Percentiles rank a stretch among this genome's conserved stretches.
These are phyloP conservation scores for Diaporthe aspalathi DNA, from an alignment of 2,329 filamentous ascomycete species.

Conservation along the genomic window DNA sequence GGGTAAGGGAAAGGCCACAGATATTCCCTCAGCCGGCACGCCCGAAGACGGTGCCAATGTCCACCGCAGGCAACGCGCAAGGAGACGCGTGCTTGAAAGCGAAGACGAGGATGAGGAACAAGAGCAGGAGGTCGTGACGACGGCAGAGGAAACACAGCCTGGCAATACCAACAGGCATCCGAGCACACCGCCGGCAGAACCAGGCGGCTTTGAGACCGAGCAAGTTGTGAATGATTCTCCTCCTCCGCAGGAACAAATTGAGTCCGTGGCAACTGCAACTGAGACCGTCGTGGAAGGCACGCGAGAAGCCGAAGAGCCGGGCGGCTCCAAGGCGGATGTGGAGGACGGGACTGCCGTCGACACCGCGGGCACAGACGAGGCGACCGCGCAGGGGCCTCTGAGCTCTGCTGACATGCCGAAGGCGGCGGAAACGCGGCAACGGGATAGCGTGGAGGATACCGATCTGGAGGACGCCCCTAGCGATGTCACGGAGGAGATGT, in stretches of 20 bases:
- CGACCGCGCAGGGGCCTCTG: background rate
- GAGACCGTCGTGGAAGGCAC: background rate
- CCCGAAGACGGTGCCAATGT: no score
- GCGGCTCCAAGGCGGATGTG: background rate
- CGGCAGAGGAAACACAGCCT: background rate
- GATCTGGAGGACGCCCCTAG: constrained; percentile 40
- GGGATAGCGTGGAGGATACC: constrained; percentile 12
- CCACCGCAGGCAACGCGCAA: background rate
- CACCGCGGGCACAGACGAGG: background rate
- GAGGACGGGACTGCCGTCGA: background rate
- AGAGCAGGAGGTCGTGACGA: background rate
- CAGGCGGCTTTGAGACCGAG: constrained; percentile 37
- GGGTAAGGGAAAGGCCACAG: constrained; percentile 14
- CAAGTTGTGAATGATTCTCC: constrained; percentile 13
- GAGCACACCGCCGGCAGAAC: constrained; percentile 8
- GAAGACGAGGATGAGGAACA: constrained; percentile 17
- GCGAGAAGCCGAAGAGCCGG: background rate
- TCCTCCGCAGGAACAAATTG: background rate
- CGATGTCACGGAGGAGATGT: constrained; percentile 47
- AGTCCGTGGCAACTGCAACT: no score
- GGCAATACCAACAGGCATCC: background rate
- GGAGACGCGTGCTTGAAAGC: constrained; percentile 21
- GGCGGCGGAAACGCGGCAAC: background rate
- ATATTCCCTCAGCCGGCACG: background rate
- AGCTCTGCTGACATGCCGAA: background rate